Percentiles rank a stretch among this genome's conserved stretches.
phyloP scores from a whole-genome alignment of 352 stramenopile species.

The Globisporangium iwayamae region DNA sequence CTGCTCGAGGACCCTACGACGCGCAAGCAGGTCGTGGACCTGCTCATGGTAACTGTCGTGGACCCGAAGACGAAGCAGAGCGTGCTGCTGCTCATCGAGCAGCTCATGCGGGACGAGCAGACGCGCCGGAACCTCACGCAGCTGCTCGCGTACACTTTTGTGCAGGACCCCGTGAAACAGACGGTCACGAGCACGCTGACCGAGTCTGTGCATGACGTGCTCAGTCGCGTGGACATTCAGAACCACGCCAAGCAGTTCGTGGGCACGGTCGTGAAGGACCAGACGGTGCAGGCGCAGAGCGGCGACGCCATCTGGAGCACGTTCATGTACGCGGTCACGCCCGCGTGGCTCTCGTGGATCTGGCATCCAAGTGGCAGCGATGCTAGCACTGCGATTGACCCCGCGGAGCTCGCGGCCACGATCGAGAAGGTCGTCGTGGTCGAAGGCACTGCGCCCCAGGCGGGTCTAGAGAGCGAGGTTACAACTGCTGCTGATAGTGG shows the following conservation, averaged over 20 bases:
- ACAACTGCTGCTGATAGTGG: background rate
- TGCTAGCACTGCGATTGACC: constrained; percentile 7
- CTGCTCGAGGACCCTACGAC: constrained; percentile 57
- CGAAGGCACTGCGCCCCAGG: constrained; percentile 13
- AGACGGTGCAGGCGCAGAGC: constrained; percentile 75
- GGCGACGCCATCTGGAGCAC: constrained; percentile 79
- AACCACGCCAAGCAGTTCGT: constrained; percentile 85
- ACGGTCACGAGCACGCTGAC: constrained; percentile 51
- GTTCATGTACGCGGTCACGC: constrained; percentile 77
- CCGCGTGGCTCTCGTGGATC: constrained; percentile 72
- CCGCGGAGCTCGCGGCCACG: constrained; percentile 24
- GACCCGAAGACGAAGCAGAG: constrained; percentile 47
- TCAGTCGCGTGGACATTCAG: constrained; percentile 72
- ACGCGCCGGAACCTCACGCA: constrained; percentile 53
- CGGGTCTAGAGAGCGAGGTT: background rate
- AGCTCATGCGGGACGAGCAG: constrained; percentile 57
- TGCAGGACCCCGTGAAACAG: constrained; percentile 63
- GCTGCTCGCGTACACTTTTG: constrained; percentile 62
- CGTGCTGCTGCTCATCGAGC: constrained; percentile 52
- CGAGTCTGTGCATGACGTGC: constrained; percentile 70
- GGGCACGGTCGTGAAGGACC: constrained; percentile 69
- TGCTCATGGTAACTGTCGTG: constrained; percentile 42
- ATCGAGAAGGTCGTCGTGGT: constrained; percentile 27
- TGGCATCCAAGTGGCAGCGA: constrained; percentile 34
- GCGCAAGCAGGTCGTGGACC: constrained; percentile 47